Evolutionary conservation across 2,329 filamentous ascomycete species (phyloP).

Genomic region (Paramyrothecium roridum): DNA sequence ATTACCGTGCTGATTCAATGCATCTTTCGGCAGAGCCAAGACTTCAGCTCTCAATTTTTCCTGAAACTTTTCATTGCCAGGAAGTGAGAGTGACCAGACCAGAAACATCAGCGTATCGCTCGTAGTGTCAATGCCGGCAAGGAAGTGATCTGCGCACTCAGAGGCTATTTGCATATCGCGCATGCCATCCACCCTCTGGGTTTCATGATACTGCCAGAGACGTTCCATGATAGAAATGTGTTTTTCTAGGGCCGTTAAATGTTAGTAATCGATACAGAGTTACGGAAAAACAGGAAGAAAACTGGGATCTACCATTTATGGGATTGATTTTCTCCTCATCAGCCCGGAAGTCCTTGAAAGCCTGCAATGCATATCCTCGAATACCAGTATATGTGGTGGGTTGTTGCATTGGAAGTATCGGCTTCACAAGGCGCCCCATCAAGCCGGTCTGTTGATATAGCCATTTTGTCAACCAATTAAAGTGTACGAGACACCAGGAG

Average conservation of each 20-base stretch:
- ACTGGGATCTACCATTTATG: neutral
- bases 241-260: neutral
- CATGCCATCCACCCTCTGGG: conserved; percentile 21
- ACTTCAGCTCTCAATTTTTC: conserved; percentile 40
- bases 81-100: conserved; percentile 45
- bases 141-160: conserved; percentile 50
- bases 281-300: neutral
- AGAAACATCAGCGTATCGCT: conserved; percentile 49
- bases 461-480: conserved; percentile 42
- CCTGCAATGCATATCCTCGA: conserved; percentile 19
- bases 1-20: conserved; percentile 15
- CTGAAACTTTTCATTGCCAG: conserved; percentile 38
- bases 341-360: conserved; percentile 2
- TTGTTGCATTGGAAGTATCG: conserved; percentile 45
- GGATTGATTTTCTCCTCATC: conserved; percentile 3
- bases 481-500: conserved; percentile 47
- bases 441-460: conserved; percentile 39
- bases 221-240: conserved; percentile 31
- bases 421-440: conserved; percentile 29
- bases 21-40: conserved; percentile 14
- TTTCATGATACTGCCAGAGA: conserved; percentile 30
- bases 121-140: conserved; percentile 52
- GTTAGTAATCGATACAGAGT: neutral
- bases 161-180: conserved; percentile 46
- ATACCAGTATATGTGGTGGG: conserved; percentile 50